phyloP scores from a whole-genome alignment of 2,329 filamentous ascomycete species.

The Paraconiothyrium sp. region DNA sequence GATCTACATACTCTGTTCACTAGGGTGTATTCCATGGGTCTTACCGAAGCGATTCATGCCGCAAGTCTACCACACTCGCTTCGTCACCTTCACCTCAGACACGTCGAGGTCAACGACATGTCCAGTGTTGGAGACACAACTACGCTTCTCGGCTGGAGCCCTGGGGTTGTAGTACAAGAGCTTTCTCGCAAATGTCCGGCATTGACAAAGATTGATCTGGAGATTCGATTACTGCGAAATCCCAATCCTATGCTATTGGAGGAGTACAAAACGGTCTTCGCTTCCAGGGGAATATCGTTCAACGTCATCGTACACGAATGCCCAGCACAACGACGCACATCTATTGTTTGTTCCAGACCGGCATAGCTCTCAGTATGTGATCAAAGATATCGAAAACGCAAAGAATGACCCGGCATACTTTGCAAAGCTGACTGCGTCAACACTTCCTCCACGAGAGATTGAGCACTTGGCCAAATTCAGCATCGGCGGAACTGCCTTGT shows the following conservation, averaged over 20 bases:
- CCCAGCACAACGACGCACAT: neutral
- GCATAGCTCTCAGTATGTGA: neutral
- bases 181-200: slow-evolving; percentile 3
- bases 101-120: slow-evolving; percentile 11
- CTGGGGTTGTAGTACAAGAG: neutral
- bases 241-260: neutral
- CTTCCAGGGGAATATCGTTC: neutral
- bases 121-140: slow-evolving; percentile 1
- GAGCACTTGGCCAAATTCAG: slow-evolving; percentile 30
- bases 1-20: slow-evolving; percentile 13
- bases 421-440: slow-evolving; percentile 15
- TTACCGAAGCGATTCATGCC: neutral
- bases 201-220: slow-evolving; percentile 11
- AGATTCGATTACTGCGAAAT: slow-evolving; percentile 7
- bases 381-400: neutral
- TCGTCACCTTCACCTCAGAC: slow-evolving; percentile 9
- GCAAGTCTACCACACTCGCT: slow-evolving; percentile 3
- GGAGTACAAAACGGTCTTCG: slow-evolving; percentile 1
- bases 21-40: neutral
- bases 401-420: neutral
- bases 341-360: slow-evolving; percentile 1
- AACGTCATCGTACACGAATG: slow-evolving; percentile 3
- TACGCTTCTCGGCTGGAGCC: neutral
- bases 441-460: slow-evolving; percentile 39
- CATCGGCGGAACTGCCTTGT: slow-evolving; percentile 27